phyloP scores from a whole-genome alignment of 768 basidiomycete species.

The Boletus sp. region DNA sequence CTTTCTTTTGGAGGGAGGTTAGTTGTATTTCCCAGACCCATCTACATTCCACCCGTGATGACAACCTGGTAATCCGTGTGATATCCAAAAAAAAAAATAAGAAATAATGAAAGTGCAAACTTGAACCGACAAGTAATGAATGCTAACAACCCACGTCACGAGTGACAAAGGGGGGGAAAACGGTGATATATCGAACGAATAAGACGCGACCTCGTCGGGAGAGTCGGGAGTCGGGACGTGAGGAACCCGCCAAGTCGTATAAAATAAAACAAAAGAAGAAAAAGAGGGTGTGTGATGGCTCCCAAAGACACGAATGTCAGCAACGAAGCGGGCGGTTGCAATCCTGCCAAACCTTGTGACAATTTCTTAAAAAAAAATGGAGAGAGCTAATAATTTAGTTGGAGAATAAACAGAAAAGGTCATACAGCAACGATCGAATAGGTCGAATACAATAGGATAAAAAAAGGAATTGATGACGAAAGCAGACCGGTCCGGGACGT shows the following conservation, averaged over 20 bases:
- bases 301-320: neutral
- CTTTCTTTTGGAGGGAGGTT: neutral
- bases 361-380: neutral
- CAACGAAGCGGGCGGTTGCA: neutral
- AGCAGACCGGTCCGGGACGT: too few relatives aligned
- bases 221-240: too few relatives aligned
- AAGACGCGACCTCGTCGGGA: neutral
- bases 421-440: constrained; percentile 15
- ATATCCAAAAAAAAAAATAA: constrained; percentile 17
- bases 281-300: neutral
- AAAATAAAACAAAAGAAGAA: neutral
- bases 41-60: neutral
- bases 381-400: constrained; percentile 21
- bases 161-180: neutral
- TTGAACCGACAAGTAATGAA: neutral
- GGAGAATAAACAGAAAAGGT: neutral
- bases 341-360: constrained; percentile 6
- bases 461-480: neutral
- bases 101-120: neutral
- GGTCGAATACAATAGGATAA: constrained; percentile 29
- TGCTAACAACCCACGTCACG: constrained; percentile 4
- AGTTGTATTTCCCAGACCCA: neutral
- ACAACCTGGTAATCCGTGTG: constrained; percentile 4
- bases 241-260: too few relatives aligned
- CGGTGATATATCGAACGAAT: neutral